Conservation (phyloP, 2,329 filamentous ascomycete species). For the Curvularia verruculosa region DNA sequence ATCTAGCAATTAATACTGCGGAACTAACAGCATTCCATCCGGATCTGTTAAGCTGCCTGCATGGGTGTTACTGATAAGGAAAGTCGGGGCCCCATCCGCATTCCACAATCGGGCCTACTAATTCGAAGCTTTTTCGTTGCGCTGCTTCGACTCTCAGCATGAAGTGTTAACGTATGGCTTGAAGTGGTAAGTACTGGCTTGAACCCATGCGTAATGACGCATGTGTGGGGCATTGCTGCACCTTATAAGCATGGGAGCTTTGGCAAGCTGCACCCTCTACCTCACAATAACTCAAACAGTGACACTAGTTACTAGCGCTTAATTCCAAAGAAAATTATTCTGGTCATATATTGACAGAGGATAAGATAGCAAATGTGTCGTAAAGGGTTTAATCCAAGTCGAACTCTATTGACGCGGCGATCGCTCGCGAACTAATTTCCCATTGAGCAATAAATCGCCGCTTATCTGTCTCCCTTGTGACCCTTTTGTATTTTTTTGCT, state of each 20-base stretch:
- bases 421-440: too few relatives aligned
- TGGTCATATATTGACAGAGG: too few relatives aligned
- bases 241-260: too few relatives aligned
- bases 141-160: conserved; percentile 1
- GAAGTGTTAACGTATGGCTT: conserved; percentile 8
- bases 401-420: too few relatives aligned
- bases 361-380: too few relatives aligned
- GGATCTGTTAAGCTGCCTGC: not conserved
- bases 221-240: not conserved
- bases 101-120: conserved; percentile 11
- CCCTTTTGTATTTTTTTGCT: too few relatives aligned
- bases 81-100: conserved; percentile 7
- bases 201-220: conserved; percentile 13
- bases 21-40: not conserved
- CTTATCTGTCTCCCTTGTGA: too few relatives aligned
- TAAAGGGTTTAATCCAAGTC: too few relatives aligned
- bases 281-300: not conserved
- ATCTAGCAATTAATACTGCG: conserved; percentile 3
- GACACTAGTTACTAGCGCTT: too few relatives aligned
- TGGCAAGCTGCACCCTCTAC: too few relatives aligned
- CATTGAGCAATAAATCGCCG: too few relatives aligned
- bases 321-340: too few relatives aligned
- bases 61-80: not conserved
- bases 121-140: conserved; percentile 2
- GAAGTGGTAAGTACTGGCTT: conserved; percentile 14